Conservation (phyloP, 176 grass and related monocot genomes). For the Hsuehochloa calcarea region DNA sequence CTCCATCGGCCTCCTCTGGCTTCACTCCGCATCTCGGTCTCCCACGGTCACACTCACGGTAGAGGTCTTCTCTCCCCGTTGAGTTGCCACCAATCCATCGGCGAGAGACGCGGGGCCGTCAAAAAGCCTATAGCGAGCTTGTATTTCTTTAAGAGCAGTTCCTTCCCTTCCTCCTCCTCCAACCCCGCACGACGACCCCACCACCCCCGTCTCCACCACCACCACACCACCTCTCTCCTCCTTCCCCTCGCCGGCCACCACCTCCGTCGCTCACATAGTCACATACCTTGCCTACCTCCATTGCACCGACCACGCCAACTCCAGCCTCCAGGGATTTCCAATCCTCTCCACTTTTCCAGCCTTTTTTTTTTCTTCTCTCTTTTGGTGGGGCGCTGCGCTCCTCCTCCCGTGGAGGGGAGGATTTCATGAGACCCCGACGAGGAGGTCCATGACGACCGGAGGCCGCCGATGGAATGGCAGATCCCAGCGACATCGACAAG, state of each 20-base stretch:
- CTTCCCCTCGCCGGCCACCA: background rate
- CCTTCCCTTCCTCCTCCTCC: background rate
- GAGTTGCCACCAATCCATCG: too few relatives aligned
- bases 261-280: background rate
- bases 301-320: background rate
- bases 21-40: too few relatives aligned
- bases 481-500: slow-evolving; percentile 89
- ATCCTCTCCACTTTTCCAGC: background rate
- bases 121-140: too few relatives aligned
- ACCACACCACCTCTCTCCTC: background rate
- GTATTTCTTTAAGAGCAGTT: background rate
- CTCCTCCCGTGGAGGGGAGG: background rate
- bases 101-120: too few relatives aligned
- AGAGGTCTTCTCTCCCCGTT: too few relatives aligned
- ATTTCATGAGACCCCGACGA: slow-evolving; percentile 49
- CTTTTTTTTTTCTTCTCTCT: background rate
- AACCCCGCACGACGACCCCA: slow-evolving; percentile 21
- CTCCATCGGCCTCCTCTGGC: too few relatives aligned
- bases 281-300: background rate
- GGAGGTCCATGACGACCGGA: slow-evolving; percentile 63
- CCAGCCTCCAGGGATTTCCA: background rate
- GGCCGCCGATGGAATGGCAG: slow-evolving; percentile 80
- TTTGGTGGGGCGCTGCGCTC: background rate
- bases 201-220: slow-evolving; percentile 19
- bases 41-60: too few relatives aligned